These are phyloP conservation scores for Penicillium desertorum DNA, from an alignment of 495 filamentous ascomycete species.

Conservation along the genomic window DNA sequence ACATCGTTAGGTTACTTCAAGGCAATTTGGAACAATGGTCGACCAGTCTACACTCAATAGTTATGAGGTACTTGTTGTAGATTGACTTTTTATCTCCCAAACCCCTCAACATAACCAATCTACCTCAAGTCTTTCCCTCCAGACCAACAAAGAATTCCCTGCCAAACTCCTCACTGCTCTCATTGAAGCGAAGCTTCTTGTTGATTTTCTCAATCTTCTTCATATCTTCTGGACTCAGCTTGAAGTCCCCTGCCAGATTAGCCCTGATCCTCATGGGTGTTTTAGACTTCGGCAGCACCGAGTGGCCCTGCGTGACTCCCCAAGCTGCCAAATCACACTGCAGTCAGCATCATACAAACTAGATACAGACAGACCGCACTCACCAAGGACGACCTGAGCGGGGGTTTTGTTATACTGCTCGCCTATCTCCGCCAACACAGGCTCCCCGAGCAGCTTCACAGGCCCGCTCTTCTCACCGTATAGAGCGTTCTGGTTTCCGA, in stretches of 20 bases:
- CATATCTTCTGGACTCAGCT: constrained; percentile 51
- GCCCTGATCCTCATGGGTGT: constrained; percentile 52
- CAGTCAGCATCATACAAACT: not conserved
- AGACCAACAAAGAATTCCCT: constrained; percentile 59
- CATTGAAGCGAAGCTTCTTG: constrained; percentile 61
- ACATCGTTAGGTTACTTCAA: not conserved
- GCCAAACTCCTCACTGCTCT: constrained; percentile 55
- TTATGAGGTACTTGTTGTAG: not conserved
- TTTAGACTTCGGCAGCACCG: constrained; percentile 67
- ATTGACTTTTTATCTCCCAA: not conserved
- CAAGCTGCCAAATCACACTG: constrained; percentile 46
- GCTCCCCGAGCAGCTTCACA: constrained; percentile 60
- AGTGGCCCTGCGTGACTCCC: constrained; percentile 64
- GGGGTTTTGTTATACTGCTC: constrained; percentile 61
- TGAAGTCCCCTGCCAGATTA: constrained; percentile 62
- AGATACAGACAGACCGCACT: constrained; percentile 27
- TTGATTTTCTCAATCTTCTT: constrained; percentile 53
- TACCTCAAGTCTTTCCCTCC: constrained; percentile 51
- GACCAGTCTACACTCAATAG: not conserved
- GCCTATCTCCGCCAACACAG: constrained; percentile 58
- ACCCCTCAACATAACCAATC: not conserved
- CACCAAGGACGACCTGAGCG: constrained; percentile 61
- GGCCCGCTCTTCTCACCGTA: constrained; percentile 53
- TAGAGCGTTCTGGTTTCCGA: constrained; percentile 68
- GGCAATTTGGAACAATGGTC: not conserved